phyloP scores from a whole-genome alignment of 2,329 filamentous ascomycete species.

The Fusarium caatingaense region DNA sequence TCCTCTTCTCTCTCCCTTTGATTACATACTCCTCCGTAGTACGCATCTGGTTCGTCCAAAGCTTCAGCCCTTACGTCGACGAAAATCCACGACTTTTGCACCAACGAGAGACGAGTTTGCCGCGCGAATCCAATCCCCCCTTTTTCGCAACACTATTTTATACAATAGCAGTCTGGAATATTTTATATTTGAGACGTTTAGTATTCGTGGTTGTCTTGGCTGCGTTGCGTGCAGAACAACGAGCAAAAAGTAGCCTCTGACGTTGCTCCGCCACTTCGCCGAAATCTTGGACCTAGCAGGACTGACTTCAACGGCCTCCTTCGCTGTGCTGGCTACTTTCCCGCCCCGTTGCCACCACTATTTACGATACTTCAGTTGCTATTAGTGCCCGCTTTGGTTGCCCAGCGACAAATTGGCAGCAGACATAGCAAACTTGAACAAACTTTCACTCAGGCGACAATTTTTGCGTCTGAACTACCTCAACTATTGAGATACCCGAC shows the following conservation, averaged over 20 bases:
- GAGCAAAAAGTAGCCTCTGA: conserved; percentile 38
- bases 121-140: conserved; percentile 7
- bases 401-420: conserved; percentile 15
- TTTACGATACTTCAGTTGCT: neutral
- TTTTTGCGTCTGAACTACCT: neutral
- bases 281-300: neutral
- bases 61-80: conserved; percentile 32
- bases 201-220: conserved; percentile 11
- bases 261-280: conserved; percentile 39
- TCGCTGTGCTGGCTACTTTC: conserved; percentile 40
- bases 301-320: conserved; percentile 35
- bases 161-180: conserved; percentile 11
- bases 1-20: conserved; percentile 24
- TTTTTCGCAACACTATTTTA: conserved; percentile 15
- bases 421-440: conserved; percentile 4
- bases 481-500: conserved; percentile 14
- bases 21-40: conserved; percentile 23
- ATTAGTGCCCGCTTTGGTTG: conserved; percentile 27
- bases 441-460: conserved; percentile 8
- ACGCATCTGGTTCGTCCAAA: conserved; percentile 29
- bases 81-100: conserved; percentile 33
- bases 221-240: conserved; percentile 16
- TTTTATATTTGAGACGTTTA: conserved; percentile 13
- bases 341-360: conserved; percentile 23
- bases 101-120: conserved; percentile 30